Evolutionary conservation across 495 filamentous ascomycete genomes (phyloP), one percentile per base, ranked within the genome.

Genomic region (Pyrenula aspistea): DNA sequence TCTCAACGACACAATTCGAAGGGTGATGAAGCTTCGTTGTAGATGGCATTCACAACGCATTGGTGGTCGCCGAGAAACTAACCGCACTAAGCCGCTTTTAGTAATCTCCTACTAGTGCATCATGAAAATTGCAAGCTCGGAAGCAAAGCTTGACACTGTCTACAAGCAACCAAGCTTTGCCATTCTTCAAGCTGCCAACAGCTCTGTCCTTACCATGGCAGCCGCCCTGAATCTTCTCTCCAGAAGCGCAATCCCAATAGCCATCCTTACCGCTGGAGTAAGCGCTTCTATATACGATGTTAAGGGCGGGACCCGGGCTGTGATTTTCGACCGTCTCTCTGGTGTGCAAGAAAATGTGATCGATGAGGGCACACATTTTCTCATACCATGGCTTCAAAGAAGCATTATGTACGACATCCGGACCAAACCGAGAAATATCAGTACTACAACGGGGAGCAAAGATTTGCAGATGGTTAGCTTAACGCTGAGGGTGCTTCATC

Each of bases 401-500:
- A 85, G 85, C 61, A 94, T 99, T 71, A 77, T 95, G 69, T 99
- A 93, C 75, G 93, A 99, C 76, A 94, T 99, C 58, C 88, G 93
- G 59, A 97, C 93, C 49, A 94, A 94, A 80, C 93, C 93, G 53
- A 80, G 93, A 63, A 96, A 92, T 67, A 96, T 99, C 73, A 85
- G 84, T 15, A 99, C 93, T n/a, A 97, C 92, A 12, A 99, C 93
- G 11, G 93, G 93, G 56, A 91, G 86, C 79, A 99, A 99, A 82
- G 93, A 99, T 74, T 70, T 99, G 73, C 93, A 99, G 81, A 99
- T 99, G 93, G 93, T 99, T 68, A 95, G 88, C 79, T 79, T 99
- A 80, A 99, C 93, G 31, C 77, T 99, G 63, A 83, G 93, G 64
- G 93, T 99, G 55, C 73, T 99, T 68, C 93, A 97, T 76, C 80